These are phyloP conservation scores for Candolleomyces efflorescens DNA, from an alignment of 768 basidiomycete genomes.

Conservation along the genomic window DNA sequence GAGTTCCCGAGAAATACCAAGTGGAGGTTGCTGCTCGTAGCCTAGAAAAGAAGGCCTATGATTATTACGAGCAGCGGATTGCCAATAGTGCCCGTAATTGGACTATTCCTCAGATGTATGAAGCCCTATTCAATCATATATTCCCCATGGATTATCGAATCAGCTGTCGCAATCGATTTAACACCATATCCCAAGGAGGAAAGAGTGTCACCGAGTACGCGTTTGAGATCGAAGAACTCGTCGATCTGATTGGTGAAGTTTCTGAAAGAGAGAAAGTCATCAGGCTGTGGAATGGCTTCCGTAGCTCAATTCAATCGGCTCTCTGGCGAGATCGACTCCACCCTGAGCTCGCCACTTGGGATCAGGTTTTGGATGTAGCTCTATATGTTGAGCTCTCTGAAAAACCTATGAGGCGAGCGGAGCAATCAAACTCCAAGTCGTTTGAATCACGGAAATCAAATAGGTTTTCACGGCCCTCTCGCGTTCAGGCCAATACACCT, in stretches of 20 bases:
- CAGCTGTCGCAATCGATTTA: constrained; percentile 22
- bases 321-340: not conserved
- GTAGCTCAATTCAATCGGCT: not conserved
- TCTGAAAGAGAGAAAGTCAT: not conserved
- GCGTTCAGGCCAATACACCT: no score
- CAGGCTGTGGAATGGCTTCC: not conserved
- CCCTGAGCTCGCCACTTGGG: not conserved
- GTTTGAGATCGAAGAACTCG: constrained; percentile 28
- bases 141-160: constrained; percentile 27
- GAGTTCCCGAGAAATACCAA: no score
- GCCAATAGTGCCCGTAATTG: constrained; percentile 19
- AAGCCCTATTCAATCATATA: constrained; percentile 30
- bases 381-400: not conserved
- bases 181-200: constrained; percentile 16
- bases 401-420: not conserved
- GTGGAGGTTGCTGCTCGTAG: no score
- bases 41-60: constrained; percentile 14
- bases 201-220: constrained; percentile 24
- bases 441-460: no score
- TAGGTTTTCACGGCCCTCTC: no score
- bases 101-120: constrained; percentile 24
- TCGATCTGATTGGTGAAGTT: constrained; percentile 28
- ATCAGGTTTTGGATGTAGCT: not conserved
- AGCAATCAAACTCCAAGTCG: not conserved
- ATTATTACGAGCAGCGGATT: constrained; percentile 29